Evolutionary conservation across 1,284 basidiomycete species (phyloP), one percentile per base, ranked within the genome.

Genomic region (Cryptococcus sp.): DNA sequence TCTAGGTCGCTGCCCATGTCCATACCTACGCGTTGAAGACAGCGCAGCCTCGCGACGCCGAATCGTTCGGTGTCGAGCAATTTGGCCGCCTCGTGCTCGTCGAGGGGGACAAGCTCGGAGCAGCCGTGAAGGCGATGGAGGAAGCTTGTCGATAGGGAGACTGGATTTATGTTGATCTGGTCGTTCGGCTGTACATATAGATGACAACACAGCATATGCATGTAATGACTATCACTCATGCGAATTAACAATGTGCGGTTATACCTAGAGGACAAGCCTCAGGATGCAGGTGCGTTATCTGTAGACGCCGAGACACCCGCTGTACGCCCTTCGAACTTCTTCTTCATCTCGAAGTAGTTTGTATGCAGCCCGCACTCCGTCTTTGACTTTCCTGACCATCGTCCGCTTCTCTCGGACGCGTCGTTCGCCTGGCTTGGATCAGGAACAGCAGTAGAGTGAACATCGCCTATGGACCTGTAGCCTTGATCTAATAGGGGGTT

Each of bases 281-380:
- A 34, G 8, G 29, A 34, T 10, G 29, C 29, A 34, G 29, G 29
- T 34, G 29, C 29, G 13, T 13, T 34, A 34, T 34, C 8, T 4
- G 29, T 34, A 34, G 29, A 34, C 3, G 29, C 29, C 29, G 29
- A 10, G 41, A n/a, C 41, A 19, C 41, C 41, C 41, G n/a, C n/a
- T 11, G 41, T 16, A 15, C 41, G 41, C 52, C 66, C 68, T 62
- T 78, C 76, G 52, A 77, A 79, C 57, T 67, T 67, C 66, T 73
- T 68, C 70, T 78, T 79, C 77, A 79, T 79, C 50, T 77, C 74
- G 48, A 87, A 91, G 73, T 89, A 93, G 71, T 94, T 91, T 73
- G 87, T 85, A 78, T 99, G 95, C 66, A 99, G 78, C 3, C 95
- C 95, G 76, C 95, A 99, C 78, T 98, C 95, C 1, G 91, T 91